Base-by-base conservation (phyloP, 352 stramenopile genomes). In the Globisporangium carolinianum region DNA sequence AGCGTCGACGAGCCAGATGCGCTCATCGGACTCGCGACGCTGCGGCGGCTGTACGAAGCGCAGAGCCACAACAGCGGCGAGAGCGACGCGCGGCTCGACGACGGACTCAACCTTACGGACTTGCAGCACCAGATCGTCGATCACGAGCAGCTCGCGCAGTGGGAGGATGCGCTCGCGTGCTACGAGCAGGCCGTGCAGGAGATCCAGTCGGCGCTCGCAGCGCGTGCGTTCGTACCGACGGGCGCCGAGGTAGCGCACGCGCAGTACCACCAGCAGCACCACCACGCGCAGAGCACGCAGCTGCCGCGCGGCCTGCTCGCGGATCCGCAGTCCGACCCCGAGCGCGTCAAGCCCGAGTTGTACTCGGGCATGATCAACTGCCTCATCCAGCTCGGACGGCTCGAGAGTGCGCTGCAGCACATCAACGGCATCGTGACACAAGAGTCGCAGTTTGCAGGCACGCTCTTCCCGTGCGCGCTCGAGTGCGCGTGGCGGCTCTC, bases 401-500 rank as follows among this genome's bases (percentile, higher is more conserved):
- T 93, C 8, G 86, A 94, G 67, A 93, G 79, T 59, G 86, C 84
- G 10, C 66, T 95, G 17, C 83, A 94, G 57, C 80, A 94, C 64
- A 93, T 94, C 39, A 89, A 93, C 47, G 86, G 86, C 15, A 94
- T 95, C 47, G 75, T 86, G 5, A 89, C 76, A 9, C 72, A 87
- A 66, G 83, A 93, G 46, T 82, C 84, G 1, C 69, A 89, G 37
- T 86, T 85, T 50, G 86, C 90, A 43, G 76, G 70, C n/a, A 86
- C 79, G 2, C 68, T 94, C 41, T 94, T 93, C 60, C 83, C 83
- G 10, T 86, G 80, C 61, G 86, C 86, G 2, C 66, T 95, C 3
- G 83, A 95, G 58, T 94, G 84, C 51, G 80, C 86, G 14, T 95
- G 86, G 86, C 73, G 84, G n/a, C 69, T 95, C 35, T 92, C 80